A percentile compares a stretch with the other conserved stretches of the same genome.
Evolutionary conservation across 129 eudicot genomes (phyloP).

Genomic region (Artemisia annua): DNA sequence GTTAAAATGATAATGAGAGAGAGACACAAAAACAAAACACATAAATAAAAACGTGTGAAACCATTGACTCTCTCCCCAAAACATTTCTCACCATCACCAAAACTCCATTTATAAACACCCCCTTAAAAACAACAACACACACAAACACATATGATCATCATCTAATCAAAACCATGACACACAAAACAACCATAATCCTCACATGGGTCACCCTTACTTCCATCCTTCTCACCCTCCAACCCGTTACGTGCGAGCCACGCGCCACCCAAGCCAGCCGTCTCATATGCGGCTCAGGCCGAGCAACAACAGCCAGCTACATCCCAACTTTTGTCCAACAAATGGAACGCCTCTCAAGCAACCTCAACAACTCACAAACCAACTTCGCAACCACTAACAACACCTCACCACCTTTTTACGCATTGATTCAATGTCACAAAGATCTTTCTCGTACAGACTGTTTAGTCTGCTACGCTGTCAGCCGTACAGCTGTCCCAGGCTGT

Average conservation of each 20-base stretch:
- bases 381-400: conserved; percentile 35
- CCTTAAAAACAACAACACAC: neutral
- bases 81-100: conserved; percentile 13
- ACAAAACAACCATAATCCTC: neutral
- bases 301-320: conserved; percentile 42
- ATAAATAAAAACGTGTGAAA: conserved; percentile 34
- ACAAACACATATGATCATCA: conserved; percentile 14
- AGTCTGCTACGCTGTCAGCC: conserved; percentile 78
- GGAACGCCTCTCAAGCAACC: conserved; percentile 44
- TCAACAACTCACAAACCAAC: conserved; percentile 29
- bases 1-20: no score
- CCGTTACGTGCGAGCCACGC: conserved; percentile 49
- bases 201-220: conserved; percentile 13
- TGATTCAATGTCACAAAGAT: conserved; percentile 62
- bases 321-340: conserved; percentile 56
- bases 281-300: conserved; percentile 40
- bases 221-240: conserved; percentile 13
- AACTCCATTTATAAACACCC: conserved; percentile 19
- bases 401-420: conserved; percentile 36
- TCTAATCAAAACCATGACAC: neutral
- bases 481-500: conserved; percentile 70
- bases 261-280: conserved; percentile 46
- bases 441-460: conserved; percentile 64
- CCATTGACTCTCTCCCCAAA: conserved; percentile 30
- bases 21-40: no score